Evolutionary conservation across 2,329 filamentous ascomycete species (phyloP).

Genomic region (Penicillium sclerotigenum): DNA sequence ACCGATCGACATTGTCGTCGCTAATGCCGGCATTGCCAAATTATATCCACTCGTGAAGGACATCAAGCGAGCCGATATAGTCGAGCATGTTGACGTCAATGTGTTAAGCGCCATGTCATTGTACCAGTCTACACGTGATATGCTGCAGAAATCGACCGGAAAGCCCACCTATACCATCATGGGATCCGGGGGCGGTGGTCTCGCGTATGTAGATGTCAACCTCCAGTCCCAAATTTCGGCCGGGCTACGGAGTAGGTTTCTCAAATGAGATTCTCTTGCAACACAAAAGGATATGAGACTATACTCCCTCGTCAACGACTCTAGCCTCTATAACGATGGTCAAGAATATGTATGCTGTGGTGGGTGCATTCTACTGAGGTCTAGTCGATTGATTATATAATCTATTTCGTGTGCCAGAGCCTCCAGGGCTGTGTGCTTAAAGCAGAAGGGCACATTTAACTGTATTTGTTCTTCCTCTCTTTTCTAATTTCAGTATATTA

Average conservation of each 20-base stretch:
- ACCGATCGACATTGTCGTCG: constrained; percentile 34
- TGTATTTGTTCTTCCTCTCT: background rate
- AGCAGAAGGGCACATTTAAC: background rate
- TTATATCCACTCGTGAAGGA: constrained; percentile 30
- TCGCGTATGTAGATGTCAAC: background rate
- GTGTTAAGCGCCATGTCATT: constrained; percentile 30
- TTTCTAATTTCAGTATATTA: background rate
- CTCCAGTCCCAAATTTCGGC: background rate
- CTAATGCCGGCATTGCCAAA: constrained; percentile 37
- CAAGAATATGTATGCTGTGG: background rate
- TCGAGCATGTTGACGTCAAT: constrained; percentile 27
- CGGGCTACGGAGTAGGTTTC: background rate
- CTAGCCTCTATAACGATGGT: background rate
- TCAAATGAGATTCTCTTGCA: background rate
- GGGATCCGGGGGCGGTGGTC: background rate
- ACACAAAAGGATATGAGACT: background rate
- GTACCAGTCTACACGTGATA: constrained; percentile 32
- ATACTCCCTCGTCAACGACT: background rate
- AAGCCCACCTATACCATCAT: background rate
- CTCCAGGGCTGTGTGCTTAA: background rate
- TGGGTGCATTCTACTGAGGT: too few species aligned
- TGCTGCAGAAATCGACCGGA: constrained; percentile 28
- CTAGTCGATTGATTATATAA: background rate
- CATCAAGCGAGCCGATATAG: constrained; percentile 27
- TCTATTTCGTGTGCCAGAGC: background rate